These are phyloP conservation scores for Arabidopsis lyrata DNA, from an alignment of 441 rosid species.

Conservation along the genomic window DNA sequence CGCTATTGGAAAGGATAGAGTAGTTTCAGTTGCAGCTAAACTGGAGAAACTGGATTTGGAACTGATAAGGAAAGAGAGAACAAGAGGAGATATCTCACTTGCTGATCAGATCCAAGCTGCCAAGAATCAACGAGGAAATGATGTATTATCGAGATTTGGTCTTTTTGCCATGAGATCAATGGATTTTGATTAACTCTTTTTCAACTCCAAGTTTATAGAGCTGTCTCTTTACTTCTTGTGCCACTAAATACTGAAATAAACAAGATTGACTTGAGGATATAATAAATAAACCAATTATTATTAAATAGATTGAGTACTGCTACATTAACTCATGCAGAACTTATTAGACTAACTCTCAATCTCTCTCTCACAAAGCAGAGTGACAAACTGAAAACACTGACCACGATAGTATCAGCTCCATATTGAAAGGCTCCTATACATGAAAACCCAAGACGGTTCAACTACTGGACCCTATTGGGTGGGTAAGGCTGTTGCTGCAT, in stretches of 20 bases:
- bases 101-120: conserved; percentile 88
- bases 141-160: conserved; percentile 25
- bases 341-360: neutral
- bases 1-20: conserved; percentile 40
- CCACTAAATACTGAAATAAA: conserved; percentile 10
- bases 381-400: conserved; percentile 7
- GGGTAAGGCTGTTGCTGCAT: conserved; percentile 17
- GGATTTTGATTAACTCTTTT: conserved; percentile 31
- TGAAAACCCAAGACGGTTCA: conserved; percentile 4
- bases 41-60: conserved; percentile 71
- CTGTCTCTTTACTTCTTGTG: conserved; percentile 10
- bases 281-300: neutral
- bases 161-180: conserved; percentile 37
- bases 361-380: neutral
- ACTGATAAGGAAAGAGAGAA: conserved; percentile 60
- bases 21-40: conserved; percentile 48
- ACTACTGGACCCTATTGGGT: conserved; percentile 2
- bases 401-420: neutral
- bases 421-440: conserved; percentile 10
- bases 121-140: conserved; percentile 56
- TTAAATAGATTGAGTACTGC: neutral
- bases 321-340: neutral
- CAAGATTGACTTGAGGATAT: neutral
- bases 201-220: conserved; percentile 13
- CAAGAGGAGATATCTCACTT: conserved; percentile 59